Conservation (phyloP, 768 basidiomycete genomes). For the Crepidotus variabilis region DNA sequence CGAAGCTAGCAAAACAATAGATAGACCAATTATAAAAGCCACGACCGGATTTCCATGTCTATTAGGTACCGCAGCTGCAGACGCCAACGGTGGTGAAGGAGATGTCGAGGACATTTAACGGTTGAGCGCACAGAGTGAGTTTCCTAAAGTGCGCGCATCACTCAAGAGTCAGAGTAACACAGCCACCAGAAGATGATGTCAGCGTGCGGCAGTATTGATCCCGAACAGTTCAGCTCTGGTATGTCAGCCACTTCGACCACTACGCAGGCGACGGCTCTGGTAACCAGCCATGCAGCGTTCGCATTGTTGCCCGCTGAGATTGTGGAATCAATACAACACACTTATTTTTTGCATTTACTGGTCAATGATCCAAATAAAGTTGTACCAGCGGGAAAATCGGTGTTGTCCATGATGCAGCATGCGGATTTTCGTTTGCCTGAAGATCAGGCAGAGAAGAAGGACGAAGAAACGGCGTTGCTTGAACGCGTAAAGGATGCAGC, state of each 20-base stretch:
- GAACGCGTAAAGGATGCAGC: conserved; percentile 48
- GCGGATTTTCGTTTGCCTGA: conserved; percentile 19
- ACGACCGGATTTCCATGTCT: conserved; percentile 49
- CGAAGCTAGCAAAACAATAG: conserved; percentile 80
- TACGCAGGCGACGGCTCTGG: neutral
- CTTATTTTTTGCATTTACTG: conserved; percentile 66
- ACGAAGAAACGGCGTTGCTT: conserved; percentile 20
- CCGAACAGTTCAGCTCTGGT: neutral
- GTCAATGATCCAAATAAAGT: conserved; percentile 56
- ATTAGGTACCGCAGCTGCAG: conserved; percentile 16
- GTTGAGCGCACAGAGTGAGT: neutral
- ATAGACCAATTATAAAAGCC: conserved; percentile 79
- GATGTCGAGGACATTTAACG: conserved; percentile 2
- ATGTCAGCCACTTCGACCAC: neutral
- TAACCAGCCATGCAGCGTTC: conserved; percentile 10
- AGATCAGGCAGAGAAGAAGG: conserved; percentile 6
- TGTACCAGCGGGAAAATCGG: conserved; percentile 70
- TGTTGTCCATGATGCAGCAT: conserved; percentile 56
- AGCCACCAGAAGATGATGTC: conserved; percentile 7
- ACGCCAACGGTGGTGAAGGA: conserved; percentile 1
- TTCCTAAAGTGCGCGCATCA: neutral
- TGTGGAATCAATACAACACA: conserved; percentile 50
- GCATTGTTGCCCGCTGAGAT: conserved; percentile 49
- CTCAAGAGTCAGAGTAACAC: conserved; percentile 2
- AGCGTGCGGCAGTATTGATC: neutral